phyloP scores from a whole-genome alignment of 1,284 basidiomycete species.

The Ustilago nuda region DNA sequence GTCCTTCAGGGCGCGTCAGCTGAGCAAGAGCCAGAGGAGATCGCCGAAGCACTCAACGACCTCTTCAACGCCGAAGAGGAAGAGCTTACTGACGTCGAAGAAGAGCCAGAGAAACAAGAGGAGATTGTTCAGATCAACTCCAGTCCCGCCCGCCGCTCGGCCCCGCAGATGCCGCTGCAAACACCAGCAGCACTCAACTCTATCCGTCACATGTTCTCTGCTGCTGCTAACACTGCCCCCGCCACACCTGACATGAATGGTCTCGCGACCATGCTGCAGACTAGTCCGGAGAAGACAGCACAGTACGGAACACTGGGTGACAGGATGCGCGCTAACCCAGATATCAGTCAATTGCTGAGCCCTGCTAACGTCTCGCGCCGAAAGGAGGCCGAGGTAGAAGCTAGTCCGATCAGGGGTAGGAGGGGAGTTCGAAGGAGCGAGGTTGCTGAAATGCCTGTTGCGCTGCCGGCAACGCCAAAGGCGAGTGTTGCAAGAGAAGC shows the following conservation, averaged over 20 bases:
- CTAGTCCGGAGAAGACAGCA: constrained; percentile 17
- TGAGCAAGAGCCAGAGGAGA: constrained; percentile 21
- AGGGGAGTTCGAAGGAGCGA: constrained; percentile 34
- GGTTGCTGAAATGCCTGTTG: constrained; percentile 24
- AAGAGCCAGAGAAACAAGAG: constrained; percentile 31
- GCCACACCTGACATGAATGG: constrained; percentile 38
- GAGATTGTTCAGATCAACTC: constrained; percentile 35
- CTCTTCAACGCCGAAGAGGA: constrained; percentile 43
- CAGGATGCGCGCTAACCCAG: constrained; percentile 40
- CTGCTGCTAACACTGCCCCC: constrained; percentile 14
- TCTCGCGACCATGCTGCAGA: constrained; percentile 19
- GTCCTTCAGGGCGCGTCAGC: constrained; percentile 20
- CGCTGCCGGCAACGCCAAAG: constrained; percentile 20
- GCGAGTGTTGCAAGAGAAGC: not conserved
- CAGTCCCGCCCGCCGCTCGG: constrained; percentile 13
- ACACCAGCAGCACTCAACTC: constrained; percentile 37
- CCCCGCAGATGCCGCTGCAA: constrained; percentile 11
- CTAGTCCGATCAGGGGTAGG: constrained; percentile 26
- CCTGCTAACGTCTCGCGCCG: constrained; percentile 21
- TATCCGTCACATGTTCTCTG: constrained; percentile 37
- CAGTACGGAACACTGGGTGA: constrained; percentile 40
- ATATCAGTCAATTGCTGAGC: constrained; percentile 25
- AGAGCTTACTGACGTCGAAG: constrained; percentile 35
- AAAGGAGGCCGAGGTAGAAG: constrained; percentile 14
- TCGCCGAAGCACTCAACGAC: constrained; percentile 37